Percentiles rank a stretch among this genome's conserved stretches.
Conservation (phyloP, 176 grass and related monocot species). For the Avena insularis region DNA sequence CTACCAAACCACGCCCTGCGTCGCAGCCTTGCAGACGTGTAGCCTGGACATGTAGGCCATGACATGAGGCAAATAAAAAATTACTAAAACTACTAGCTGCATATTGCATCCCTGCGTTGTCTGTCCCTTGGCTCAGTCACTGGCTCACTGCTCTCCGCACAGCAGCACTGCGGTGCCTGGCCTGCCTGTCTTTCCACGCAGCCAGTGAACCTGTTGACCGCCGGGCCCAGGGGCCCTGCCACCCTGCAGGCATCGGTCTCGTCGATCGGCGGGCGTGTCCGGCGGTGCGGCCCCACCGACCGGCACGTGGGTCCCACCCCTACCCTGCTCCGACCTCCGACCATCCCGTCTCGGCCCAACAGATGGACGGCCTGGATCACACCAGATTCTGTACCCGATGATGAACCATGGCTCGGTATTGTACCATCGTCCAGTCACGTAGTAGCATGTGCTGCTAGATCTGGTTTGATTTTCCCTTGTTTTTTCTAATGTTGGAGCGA, state of each 20-base stretch:
- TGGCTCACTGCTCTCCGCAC: not conserved
- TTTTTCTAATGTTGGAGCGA: not conserved
- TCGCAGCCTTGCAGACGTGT: not conserved
- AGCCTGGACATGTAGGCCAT: constrained; percentile 38
- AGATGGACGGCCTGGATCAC: constrained; percentile 36
- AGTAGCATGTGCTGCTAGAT: constrained; percentile 47
- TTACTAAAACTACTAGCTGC: not conserved
- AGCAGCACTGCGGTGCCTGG: not conserved
- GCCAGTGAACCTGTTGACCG: constrained; percentile 49
- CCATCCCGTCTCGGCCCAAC: not conserved
- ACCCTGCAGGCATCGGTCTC: constrained; percentile 42
- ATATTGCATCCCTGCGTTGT: constrained; percentile 14
- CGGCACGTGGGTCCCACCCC: not conserved
- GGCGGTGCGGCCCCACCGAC: constrained; percentile 31
- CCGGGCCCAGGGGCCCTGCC: constrained; percentile 15
- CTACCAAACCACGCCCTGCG: not conserved
- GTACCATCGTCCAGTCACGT: too few relatives aligned
- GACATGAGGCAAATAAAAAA: not conserved
- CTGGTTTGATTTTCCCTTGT: not conserved
- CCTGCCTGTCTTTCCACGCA: constrained; percentile 18
- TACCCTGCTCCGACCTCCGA: not conserved
- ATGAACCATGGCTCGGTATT: not conserved
- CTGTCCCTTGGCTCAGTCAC: constrained; percentile 32
- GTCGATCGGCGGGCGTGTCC: constrained; percentile 54
- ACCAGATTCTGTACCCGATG: not conserved